phyloP scores from a whole-genome alignment of 2,329 filamentous ascomycete species.

The Tolypocladium nubicola region DNA sequence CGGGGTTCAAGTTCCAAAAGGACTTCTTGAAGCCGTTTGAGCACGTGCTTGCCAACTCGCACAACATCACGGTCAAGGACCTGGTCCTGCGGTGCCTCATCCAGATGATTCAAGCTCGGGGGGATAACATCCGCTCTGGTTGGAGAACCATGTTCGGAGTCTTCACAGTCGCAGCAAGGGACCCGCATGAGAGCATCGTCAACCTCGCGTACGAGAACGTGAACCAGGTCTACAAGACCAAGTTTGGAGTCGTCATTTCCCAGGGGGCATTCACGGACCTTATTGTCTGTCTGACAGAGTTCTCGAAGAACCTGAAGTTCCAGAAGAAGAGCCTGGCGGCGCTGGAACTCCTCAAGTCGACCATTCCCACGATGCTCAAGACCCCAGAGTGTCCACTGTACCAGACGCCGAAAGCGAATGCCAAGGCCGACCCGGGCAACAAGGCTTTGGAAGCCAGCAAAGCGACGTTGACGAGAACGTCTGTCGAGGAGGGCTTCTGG shows the following conservation, averaged over 20 bases:
- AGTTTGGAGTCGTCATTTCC: slow-evolving; percentile 90
- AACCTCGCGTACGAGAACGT: slow-evolving; percentile 97
- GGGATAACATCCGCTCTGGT: slow-evolving; percentile 92
- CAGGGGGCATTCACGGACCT: slow-evolving; percentile 96
- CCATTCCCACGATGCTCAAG: slow-evolving; percentile 88
- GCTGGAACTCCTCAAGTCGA: slow-evolving; percentile 87
- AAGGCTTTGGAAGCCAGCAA: slow-evolving; percentile 32
- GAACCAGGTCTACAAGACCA: slow-evolving; percentile 85
- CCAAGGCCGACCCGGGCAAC: slow-evolving; percentile 30
- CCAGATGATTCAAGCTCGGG: slow-evolving; percentile 97
- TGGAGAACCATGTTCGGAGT: slow-evolving; percentile 99
- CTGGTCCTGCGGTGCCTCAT: slow-evolving; percentile 93
- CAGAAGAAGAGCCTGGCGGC: slow-evolving; percentile 97
- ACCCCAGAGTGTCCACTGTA: slow-evolving; percentile 92
- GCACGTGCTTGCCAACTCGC: slow-evolving; percentile 90
- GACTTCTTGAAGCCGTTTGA: slow-evolving; percentile 98
- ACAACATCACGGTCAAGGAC: slow-evolving; percentile 86
- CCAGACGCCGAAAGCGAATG: slow-evolving; percentile 36
- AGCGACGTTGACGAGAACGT: slow-evolving; percentile 62
- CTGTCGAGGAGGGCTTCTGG: slow-evolving; percentile 95
- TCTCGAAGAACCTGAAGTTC: slow-evolving; percentile 97
- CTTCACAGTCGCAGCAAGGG: slow-evolving; percentile 88
- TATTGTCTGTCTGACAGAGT: slow-evolving; percentile 92
- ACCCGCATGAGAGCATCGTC: slow-evolving; percentile 90
- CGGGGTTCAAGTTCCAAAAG: slow-evolving; percentile 99